Evolutionary conservation across 1,139 yeast species (phyloP), one percentile per base, ranked within the genome.

Genomic region (Candida sojae): DNA sequence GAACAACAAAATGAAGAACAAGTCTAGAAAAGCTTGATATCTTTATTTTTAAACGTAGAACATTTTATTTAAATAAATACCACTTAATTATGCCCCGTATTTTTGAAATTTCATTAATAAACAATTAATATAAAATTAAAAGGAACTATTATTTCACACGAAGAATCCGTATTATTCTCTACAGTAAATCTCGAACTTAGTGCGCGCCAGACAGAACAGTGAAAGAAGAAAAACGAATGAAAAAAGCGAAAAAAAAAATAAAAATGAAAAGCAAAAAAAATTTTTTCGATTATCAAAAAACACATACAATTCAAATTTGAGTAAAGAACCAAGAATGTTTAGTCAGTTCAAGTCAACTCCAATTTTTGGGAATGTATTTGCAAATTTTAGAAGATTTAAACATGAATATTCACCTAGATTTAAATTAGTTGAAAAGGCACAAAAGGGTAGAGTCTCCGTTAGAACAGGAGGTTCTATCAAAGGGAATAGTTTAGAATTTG

Each of bases 401-500:
- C 97, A 91, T 67, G 96, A 90, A 64, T 86, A 87, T 63, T 90
- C 93, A 6, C 97, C 97, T 44, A 79, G 96, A 62, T 86, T 80
- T 70, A 84, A 82, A 58, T 73, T 77, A 51, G 78, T 85, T 49
- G 79, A 84, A 59, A 93, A 93, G 70, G 90, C 92, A 42, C 92
- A 90, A 69, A 95, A 93, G 66, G 99, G 99, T 39, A 80, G 97
- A 59, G 97, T 95, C 6, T 82, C 96, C 2, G 97, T 92, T 21
- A 87, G 97, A 66, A 88, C 87, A 12, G 99, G 99, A 49, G 98
- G 98, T 4, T 91, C 97, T 3, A 77, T 81, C 50, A 91, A 88
- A 64, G 99, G 99, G 23, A 87, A 93, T 48, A 78, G 87, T 4
- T 66, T 93, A 31, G 84, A 82, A 53, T 87, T 85, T 60, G 99